Percentiles rank a stretch among this genome's conserved stretches.
Conservation (phyloP, 163 green algal species). For the Scenedesmus sp. region DNA sequence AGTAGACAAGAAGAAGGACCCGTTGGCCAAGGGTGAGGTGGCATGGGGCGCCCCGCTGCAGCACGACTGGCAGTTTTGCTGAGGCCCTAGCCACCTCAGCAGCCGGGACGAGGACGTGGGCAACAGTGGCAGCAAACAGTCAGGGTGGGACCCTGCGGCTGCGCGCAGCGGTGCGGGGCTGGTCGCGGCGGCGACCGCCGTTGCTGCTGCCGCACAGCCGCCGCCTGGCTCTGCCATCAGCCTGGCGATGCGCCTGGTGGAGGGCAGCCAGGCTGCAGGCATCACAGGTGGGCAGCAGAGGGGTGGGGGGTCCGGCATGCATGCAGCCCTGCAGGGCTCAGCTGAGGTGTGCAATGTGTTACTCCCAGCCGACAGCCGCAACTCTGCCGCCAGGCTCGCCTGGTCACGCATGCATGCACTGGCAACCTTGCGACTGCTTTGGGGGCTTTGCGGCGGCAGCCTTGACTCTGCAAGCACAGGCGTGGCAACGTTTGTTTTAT, state of each 20-base stretch:
- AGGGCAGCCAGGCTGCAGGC: conserved; percentile 49
- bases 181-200: conserved; percentile 44
- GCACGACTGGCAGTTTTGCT: conserved; percentile 32
- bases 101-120: background rate
- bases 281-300: conserved; percentile 12
- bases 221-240: conserved; percentile 31
- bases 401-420: too few relatives aligned
- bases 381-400: too few relatives aligned
- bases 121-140: background rate
- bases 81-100: background rate
- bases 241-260: conserved; percentile 53
- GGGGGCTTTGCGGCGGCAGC: too few relatives aligned
- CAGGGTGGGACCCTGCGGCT: background rate
- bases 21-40: conserved; percentile 31
- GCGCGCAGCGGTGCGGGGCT: conserved; percentile 18
- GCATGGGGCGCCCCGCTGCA: conserved; percentile 51
- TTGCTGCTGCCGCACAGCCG: conserved; percentile 47
- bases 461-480: background rate
- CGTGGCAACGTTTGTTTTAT: background rate
- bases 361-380: background rate
- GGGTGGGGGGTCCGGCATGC: background rate
- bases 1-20: conserved; percentile 40
- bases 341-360: background rate
- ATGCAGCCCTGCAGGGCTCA: background rate
- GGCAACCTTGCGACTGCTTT: too few relatives aligned